Base-by-base conservation (phyloP, 108 stramenopile genomes). In the Asterionellopsis glacialis region DNA sequence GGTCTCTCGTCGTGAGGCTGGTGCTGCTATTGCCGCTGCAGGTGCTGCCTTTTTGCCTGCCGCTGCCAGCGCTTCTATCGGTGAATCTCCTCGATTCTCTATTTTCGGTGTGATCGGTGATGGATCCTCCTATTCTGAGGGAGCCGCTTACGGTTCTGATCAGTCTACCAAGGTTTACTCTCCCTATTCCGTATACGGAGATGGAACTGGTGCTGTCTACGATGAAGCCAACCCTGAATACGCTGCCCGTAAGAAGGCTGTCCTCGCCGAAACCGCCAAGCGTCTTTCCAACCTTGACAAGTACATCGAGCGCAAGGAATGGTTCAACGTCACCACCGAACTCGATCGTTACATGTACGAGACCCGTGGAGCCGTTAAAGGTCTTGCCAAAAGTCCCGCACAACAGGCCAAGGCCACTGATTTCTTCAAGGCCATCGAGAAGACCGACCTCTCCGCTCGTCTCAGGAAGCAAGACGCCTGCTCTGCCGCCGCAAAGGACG, bases 311-410 rank as follows among this genome's bases (percentile, higher is more conserved):
- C 84, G 74, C 79, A 85, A 82, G 70, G 61, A 88, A 68, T 93
- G 91, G 91, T 89, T 81, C 85, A 80, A 93, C 45, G 91, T 93
- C 62, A 77, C 62, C 45, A 72, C 78, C 55, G 91, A 93, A 68
- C 77, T 93, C 67, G 75, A 72, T 72, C 87, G 91, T 61, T 93
- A 87, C 85, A 93, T 93, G 91, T 87, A 88, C 77, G 91, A 93
- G 64, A 93, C 91, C 68, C 91, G 91, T 76, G 80, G 74, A 38
- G 87, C 91, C 65, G 75, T 86, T 70, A 68, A 63, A 42, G 69
- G 65, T 48, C 87, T 93, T 75, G 83, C 87, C 61, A 78, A 53
- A 44, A 70, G 75, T 25, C 48, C 63, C 26, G 69, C 73, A 50
- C 84, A 87, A 59, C 85, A 89, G 80, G 59, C 80, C 28, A 61